phyloP scores from a whole-genome alignment of 768 basidiomycete species.

The Termitomyces sp. region DNA sequence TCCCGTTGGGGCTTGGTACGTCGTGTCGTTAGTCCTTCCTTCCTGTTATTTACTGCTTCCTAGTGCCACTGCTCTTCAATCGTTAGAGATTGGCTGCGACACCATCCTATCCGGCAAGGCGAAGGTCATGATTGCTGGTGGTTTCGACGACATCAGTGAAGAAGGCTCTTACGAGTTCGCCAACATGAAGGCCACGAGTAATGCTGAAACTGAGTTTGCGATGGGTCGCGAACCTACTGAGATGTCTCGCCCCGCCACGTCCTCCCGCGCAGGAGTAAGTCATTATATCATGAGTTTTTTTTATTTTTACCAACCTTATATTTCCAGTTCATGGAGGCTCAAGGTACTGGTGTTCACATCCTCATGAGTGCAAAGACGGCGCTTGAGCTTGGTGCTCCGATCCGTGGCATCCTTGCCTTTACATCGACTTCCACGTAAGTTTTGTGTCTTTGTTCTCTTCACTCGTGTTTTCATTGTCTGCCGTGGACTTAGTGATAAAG shows the following conservation, averaged over 20 bases:
- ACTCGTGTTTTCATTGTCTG: not conserved
- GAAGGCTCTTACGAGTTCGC: constrained; percentile 99
- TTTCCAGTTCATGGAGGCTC: constrained; percentile 89
- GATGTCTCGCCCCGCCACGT: constrained; percentile 97
- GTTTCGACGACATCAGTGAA: constrained; percentile 97
- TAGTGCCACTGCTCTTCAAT: constrained; percentile 96
- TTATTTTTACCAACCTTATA: constrained; percentile 3
- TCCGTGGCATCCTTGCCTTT: constrained; percentile 91
- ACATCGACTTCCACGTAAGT: constrained; percentile 94
- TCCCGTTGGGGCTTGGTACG: constrained; percentile 96
- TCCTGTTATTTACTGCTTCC: constrained; percentile 4
- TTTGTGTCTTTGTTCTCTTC: not conserved
- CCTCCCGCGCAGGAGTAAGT: constrained; percentile 88
- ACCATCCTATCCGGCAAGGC: constrained; percentile 93
- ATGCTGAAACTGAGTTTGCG: constrained; percentile 94
- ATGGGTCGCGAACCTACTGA: constrained; percentile 99
- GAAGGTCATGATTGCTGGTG: constrained; percentile 98
- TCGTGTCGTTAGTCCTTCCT: constrained; percentile 4
- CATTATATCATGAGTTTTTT: not conserved
- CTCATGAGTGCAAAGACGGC: constrained; percentile 97
- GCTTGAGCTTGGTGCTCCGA: constrained; percentile 87
- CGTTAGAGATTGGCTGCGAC: constrained; percentile 96
- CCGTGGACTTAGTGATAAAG: constrained; percentile 73
- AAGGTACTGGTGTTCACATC: constrained; percentile 95
- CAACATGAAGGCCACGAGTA: constrained; percentile 99